These are phyloP conservation scores for Patellifolia procumbens DNA, from an alignment of 179 eudicot genomes.

Conservation along the genomic window DNA sequence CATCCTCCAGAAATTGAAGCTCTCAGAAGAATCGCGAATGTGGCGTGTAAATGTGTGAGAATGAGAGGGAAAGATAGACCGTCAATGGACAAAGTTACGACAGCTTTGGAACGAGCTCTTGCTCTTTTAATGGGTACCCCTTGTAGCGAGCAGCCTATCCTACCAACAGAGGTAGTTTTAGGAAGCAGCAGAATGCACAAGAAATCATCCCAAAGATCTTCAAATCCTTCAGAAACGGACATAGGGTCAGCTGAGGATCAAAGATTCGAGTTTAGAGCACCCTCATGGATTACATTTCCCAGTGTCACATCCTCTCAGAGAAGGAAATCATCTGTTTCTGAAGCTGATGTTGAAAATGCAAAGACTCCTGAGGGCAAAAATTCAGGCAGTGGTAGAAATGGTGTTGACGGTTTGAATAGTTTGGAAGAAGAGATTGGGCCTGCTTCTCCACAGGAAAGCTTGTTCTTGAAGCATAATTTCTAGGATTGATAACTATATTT, in stretches of 20 bases:
- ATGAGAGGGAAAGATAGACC: conserved; percentile 97
- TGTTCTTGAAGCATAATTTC: conserved; percentile 92
- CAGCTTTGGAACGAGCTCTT: conserved; percentile 75
- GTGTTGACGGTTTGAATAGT: conserved; percentile 65
- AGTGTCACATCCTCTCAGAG: conserved; percentile 94
- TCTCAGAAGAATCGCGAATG: conserved; percentile 66
- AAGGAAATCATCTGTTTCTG: conserved; percentile 83
- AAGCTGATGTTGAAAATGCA: conserved; percentile 58
- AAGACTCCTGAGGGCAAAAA: conserved; percentile 46
- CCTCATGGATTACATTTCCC: conserved; percentile 95
- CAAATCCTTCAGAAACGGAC: conserved; percentile 75
- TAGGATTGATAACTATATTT: conserved; percentile 26
- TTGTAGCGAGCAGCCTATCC: conserved; percentile 84
- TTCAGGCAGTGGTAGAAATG: conserved; percentile 37
- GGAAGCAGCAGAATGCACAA: conserved; percentile 95
- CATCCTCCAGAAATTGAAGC: conserved; percentile 74
- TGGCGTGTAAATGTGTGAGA: conserved; percentile 80
- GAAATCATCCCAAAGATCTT: conserved; percentile 78
- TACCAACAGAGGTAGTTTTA: conserved; percentile 85
- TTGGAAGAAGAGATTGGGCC: conserved; percentile 96
- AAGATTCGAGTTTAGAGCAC: conserved; percentile 81
- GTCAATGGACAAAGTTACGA: conserved; percentile 93
- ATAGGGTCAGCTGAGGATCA: conserved; percentile 70
- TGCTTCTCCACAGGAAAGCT: conserved; percentile 82
- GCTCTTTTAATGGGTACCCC: conserved; percentile 86